Evolutionary conservation across 83 land plant genomes (phyloP), one percentile per base, ranked within the genome.

Genomic region (Larix sibirica): DNA sequence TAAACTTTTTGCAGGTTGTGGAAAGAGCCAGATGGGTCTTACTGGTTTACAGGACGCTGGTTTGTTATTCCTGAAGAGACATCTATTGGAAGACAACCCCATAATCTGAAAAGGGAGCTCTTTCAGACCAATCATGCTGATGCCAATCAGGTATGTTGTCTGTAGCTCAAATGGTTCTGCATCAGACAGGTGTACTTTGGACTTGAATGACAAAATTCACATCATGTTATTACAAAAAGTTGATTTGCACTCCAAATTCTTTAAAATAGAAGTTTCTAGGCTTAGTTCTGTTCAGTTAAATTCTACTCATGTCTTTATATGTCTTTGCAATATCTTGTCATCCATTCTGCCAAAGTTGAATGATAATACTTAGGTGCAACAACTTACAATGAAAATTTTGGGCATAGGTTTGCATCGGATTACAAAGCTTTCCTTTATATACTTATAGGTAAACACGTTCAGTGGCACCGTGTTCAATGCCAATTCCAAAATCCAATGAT

Each of bases 11-110:
- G 47, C 80, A 97, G 99, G 79, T 42, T 98, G 79, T 98, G 98
- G 99, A 93, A 85, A 68, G 95, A 91, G 40, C 81, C 83, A 36
- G 99, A 94, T 88, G 97, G 96, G 2, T 88, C 84, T 9, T 90
- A 83, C 67, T 90, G 90, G 92, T 93, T 90, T 81, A 84, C 79
- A 63, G 98, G 83, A 3, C 82, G 89, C 0, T 98, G 99, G 99
- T 98, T 90, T 83, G 73, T 91, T 1, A 92, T 98, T 31, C 99
- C 99, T 13, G 99, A 98, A 85, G 99, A 96, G 83, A 98, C 98
- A 60, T 89, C 93, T 2, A 84, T 89, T 10, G 99, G 99, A 60
- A 92, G 99, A 80, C 97, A 96, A 62, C 92, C 93, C 0, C 98
- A 96, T 85, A 96, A 96, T 79, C 83, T 94, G 8, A 85, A 90